A percentile compares a stretch with the other conserved stretches of the same genome.
phyloP scores from a whole-genome alignment of 257 asterid genomes.

The Gentiana macrophylla region DNA sequence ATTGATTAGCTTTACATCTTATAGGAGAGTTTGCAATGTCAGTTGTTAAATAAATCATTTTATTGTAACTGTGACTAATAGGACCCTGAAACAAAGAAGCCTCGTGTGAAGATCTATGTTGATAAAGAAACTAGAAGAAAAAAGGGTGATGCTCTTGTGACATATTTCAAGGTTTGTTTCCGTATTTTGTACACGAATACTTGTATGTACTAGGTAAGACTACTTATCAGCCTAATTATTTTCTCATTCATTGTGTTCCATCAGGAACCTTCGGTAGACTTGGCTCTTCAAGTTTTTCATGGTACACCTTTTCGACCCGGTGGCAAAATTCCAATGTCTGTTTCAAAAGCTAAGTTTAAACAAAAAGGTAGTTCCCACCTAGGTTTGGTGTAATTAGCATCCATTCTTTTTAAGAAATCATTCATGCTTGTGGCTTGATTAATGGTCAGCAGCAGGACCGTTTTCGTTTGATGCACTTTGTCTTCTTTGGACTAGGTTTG shows the following conservation, averaged over 20 bases:
- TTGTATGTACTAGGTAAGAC: too few relatives aligned
- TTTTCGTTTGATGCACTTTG: too few relatives aligned
- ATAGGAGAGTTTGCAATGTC: background rate
- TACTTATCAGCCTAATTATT: background rate
- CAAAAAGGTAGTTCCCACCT: constrained; percentile 57
- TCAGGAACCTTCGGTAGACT: constrained; percentile 93
- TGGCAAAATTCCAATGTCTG: constrained; percentile 66
- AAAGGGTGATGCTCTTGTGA: constrained; percentile 93
- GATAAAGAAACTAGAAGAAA: constrained; percentile 79
- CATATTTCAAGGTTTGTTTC: constrained; percentile 70
- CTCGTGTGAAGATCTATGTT: constrained; percentile 80
- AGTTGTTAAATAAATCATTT: background rate
- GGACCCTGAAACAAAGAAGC: constrained; percentile 96
- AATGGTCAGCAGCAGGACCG: background rate
- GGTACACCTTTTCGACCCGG: constrained; percentile 78
- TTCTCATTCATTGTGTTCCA: background rate
- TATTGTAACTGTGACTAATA: constrained; percentile 15
- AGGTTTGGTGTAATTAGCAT: background rate
- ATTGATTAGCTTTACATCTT: background rate
- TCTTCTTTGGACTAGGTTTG: too few relatives aligned
- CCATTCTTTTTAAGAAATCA: background rate
- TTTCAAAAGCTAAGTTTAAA: constrained; percentile 77
- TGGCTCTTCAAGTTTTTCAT: constrained; percentile 76
- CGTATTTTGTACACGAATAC: constrained; percentile 2
- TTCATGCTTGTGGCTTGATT: background rate